phyloP scores from a whole-genome alignment of 495 filamentous ascomycete genomes.

The Penicillium diatomitis region DNA sequence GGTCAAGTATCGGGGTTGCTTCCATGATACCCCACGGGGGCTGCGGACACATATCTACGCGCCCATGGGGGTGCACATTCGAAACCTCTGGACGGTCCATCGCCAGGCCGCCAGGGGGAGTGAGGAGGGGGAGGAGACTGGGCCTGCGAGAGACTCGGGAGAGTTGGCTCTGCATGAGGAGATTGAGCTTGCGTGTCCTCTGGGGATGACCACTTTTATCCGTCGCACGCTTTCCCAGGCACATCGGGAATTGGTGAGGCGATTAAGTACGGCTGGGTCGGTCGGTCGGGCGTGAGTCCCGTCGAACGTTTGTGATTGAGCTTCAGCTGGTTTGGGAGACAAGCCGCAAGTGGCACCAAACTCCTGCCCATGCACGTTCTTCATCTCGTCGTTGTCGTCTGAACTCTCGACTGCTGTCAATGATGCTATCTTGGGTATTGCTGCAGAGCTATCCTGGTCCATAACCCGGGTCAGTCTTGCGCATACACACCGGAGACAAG shows the following conservation, averaged over 20 bases:
- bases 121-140: not conserved
- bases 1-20: constrained; percentile 58
- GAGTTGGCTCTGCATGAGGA: constrained; percentile 3
- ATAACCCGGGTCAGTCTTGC: too few species aligned
- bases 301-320: not conserved
- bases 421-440: too few species aligned
- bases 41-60: constrained; percentile 68
- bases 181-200: constrained; percentile 3
- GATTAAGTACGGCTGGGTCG: not conserved
- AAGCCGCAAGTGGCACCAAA: too few species aligned
- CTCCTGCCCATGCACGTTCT: too few species aligned
- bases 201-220: constrained; percentile 3
- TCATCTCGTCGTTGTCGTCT: too few species aligned
- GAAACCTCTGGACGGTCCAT: constrained; percentile 48
- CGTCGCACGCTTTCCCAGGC: constrained; percentile 3
- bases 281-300: not conserved
- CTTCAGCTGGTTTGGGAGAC: too few species aligned
- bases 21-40: constrained; percentile 56
- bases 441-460: too few species aligned
- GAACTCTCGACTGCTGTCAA: too few species aligned
- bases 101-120: not conserved
- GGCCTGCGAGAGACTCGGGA: not conserved
- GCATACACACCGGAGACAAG: too few species aligned
- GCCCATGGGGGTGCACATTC: constrained; percentile 54
- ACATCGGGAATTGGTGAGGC: constrained; percentile 2